phyloP scores from a whole-genome alignment of 1,139 yeast genomes.

The Kodamaea sp. region DNA sequence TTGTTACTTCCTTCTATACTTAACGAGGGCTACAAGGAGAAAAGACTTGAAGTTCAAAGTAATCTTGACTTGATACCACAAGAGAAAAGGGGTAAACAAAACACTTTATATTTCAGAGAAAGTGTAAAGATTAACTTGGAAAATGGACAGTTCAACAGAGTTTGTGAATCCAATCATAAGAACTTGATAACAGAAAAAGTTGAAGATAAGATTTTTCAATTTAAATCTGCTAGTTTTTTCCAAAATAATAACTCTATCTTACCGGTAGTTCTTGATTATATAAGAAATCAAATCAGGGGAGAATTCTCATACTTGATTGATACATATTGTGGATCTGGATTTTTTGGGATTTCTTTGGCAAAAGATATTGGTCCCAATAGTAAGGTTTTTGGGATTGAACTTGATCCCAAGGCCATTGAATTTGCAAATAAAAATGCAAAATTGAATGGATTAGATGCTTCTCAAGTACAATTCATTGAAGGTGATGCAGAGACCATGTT shows the following conservation, averaged over 20 bases:
- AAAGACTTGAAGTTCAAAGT: slow-evolving; percentile 13
- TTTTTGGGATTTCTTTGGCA: slow-evolving; percentile 40
- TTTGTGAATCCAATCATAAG: slow-evolving; percentile 24
- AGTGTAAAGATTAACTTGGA: slow-evolving; percentile 28
- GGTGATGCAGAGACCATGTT: slow-evolving; percentile 41
- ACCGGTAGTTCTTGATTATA: slow-evolving; percentile 33
- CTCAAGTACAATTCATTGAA: slow-evolving; percentile 30
- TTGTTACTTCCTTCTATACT: slow-evolving; percentile 29
- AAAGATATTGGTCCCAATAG: slow-evolving; percentile 26
- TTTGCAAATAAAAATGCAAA: slow-evolving; percentile 41
- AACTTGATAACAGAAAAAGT: slow-evolving; percentile 30
- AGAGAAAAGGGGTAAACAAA: slow-evolving; percentile 9
- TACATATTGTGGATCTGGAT: slow-evolving; percentile 47
- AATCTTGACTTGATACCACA: slow-evolving; percentile 3
- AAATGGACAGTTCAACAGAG: slow-evolving; percentile 29
- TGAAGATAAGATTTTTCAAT: slow-evolving; percentile 31
- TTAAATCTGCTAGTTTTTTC: slow-evolving; percentile 33
- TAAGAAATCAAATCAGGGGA: slow-evolving; percentile 23
- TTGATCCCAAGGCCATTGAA: slow-evolving; percentile 29
- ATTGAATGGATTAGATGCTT: slow-evolving; percentile 31
- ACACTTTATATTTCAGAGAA: slow-evolving; percentile 31
- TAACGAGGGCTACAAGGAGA: slow-evolving; percentile 18
- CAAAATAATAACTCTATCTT: slow-evolving; percentile 35
- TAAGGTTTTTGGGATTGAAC: slow-evolving; percentile 44
- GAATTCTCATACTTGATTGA: slow-evolving; percentile 32